A percentile compares a stretch with the other conserved stretches of the same genome.
Evolutionary conservation across 306 rosid genomes (phyloP).

Genomic region (Parietaria judaica): DNA sequence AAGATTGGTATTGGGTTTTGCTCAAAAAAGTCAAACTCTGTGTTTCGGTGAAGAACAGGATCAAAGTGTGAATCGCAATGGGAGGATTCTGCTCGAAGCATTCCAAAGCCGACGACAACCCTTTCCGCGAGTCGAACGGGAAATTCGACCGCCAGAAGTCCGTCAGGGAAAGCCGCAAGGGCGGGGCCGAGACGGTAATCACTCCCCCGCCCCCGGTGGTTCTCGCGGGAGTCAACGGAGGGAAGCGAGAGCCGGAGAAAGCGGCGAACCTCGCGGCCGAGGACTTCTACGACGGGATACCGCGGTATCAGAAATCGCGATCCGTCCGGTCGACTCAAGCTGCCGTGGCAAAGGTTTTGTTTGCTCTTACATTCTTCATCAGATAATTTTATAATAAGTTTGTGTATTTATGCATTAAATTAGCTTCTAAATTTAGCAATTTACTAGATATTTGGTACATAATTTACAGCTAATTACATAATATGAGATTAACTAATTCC

Average conservation of each 20-base stretch:
- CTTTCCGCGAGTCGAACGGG: conserved; percentile 24
- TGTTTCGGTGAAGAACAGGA: background rate
- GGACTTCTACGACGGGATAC: conserved; percentile 82
- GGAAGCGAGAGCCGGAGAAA: conserved; percentile 6
- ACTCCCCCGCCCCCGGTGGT: conserved; percentile 11
- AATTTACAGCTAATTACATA: no score
- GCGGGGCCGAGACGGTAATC: conserved; percentile 15
- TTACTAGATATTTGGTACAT: no score
- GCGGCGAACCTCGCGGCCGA: conserved; percentile 20
- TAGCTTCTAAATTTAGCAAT: no score
- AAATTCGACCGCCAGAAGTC: conserved; percentile 23
- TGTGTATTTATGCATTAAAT: no score
- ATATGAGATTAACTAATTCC: no score
- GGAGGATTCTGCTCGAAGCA: conserved; percentile 67
- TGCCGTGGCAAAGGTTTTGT: conserved; percentile 65
- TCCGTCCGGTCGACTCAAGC: conserved; percentile 52
- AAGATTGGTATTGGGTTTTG: background rate
- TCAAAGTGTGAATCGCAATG: conserved; percentile 30
- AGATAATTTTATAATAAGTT: no score
- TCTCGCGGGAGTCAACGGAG: background rate
- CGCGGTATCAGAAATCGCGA: conserved; percentile 64
- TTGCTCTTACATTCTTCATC: background rate
- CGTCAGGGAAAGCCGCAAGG: conserved; percentile 17
- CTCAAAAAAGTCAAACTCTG: background rate
- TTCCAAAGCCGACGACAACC: conserved; percentile 26